phyloP scores from a whole-genome alignment of 2,329 filamentous ascomycete genomes.

The Lithohypha guttulata region DNA sequence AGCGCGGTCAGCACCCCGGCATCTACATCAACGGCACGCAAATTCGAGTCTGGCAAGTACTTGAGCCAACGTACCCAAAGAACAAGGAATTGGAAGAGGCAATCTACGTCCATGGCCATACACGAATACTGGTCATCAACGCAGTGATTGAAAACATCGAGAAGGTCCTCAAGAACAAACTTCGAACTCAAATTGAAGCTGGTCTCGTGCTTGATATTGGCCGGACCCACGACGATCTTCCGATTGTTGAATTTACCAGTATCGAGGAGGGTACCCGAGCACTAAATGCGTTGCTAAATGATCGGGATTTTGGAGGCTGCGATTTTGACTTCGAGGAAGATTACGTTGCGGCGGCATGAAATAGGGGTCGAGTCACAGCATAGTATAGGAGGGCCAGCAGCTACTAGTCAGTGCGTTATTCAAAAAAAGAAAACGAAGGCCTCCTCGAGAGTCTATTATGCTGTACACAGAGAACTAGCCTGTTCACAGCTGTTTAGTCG shows the following conservation, averaged over 20 bases:
- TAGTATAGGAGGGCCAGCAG: too few relatives aligned
- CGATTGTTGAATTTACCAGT: conserved; percentile 18
- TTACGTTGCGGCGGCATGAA: too few relatives aligned
- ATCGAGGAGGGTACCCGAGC: conserved; percentile 17
- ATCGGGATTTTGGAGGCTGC: conserved; percentile 7
- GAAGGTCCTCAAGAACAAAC: conserved; percentile 5
- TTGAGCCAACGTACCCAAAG: conserved; percentile 20
- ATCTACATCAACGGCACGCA: conserved; percentile 14
- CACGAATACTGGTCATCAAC: conserved; percentile 16
- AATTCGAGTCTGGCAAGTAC: conserved; percentile 18
- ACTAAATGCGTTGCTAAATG: conserved; percentile 1
- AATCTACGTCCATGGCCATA: conserved; percentile 12
- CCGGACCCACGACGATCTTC: conserved; percentile 13
- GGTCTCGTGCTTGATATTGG: conserved; percentile 15
- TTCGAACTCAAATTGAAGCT: conserved; percentile 4
- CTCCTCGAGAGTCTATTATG: too few relatives aligned
- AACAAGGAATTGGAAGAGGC: conserved; percentile 13
- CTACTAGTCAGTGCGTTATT: too few relatives aligned
- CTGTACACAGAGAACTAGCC: too few relatives aligned
- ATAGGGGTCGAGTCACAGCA: too few relatives aligned
- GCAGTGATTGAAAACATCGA: conserved; percentile 9
- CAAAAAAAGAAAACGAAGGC: too few relatives aligned
- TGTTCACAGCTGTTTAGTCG: too few relatives aligned
- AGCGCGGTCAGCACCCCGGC: conserved; percentile 12
- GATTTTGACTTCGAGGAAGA: conserved; percentile 12